Evolutionary conservation across 495 filamentous ascomycete genomes (phyloP), one percentile per base, ranked within the genome.

Genomic region (Melanomma pulvis-pyrius): DNA sequence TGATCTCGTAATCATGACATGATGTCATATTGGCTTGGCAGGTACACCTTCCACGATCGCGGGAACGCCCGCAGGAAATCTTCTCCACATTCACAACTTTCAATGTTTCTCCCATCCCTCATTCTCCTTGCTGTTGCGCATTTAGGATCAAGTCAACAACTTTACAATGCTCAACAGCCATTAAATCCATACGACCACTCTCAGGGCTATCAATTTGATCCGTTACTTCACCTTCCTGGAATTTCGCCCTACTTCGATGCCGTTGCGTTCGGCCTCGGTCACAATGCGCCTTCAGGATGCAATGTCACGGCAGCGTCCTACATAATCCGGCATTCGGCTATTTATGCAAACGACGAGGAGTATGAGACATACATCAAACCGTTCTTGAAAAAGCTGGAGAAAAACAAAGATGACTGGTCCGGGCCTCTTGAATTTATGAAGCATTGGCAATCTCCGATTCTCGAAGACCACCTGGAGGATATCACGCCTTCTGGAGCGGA

Each of bases 201-300:
- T 8, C 53, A 56, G 19, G 53, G 53, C 25, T 56, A 56, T 25
- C 13, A 56, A 39, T 56, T 56, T 29, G 53, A 56, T 25, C 53
- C 53, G n/a, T 29, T 56, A 9, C 53, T 56, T 12, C 53, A 56
- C 19, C 53, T 56, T 39, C 53, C 53, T 4, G 53, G 53, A 32
- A 56, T 56, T n/a, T 34, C 26, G 11, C 53, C 53, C 6, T 56
- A 56, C 53, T 56, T 56, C n/a, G 53, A 56, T 39, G 53, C 53
- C 8, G 26, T 56, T 8, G 53, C 26, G 3, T 56, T 56, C 30
- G 53, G 53, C 17, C n/a, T 56, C 26, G 15, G 36, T 17, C 53
- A 56, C 28, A 56, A 29, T 8, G 53, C 53, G 8, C 53, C 53
- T 15, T 17, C 11, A 21, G 25, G 25, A 11, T 56, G 53, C 28